Evolutionary conservation across 371 early-diverging fungal species (phyloP).

Genomic region (Gilbertella persicaria): DNA sequence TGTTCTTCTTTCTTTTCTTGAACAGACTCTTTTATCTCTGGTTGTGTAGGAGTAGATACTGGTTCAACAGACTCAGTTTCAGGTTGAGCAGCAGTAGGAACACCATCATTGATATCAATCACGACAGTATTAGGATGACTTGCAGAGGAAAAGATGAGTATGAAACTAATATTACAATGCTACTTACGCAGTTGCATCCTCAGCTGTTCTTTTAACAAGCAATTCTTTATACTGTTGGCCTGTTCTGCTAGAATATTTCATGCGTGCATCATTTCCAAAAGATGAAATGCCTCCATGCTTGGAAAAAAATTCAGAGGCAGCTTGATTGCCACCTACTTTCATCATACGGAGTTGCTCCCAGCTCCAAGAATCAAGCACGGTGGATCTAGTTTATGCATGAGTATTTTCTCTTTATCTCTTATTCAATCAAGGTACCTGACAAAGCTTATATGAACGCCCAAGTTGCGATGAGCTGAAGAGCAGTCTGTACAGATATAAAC

Average conservation of each 20-base stretch:
- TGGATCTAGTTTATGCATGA: conserved; percentile 60
- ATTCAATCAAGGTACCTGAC: conserved; percentile 66
- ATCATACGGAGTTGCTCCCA: conserved; percentile 93
- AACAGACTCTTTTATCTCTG: conserved; percentile 8
- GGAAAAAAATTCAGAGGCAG: conserved; percentile 80
- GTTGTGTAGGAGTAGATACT: conserved; percentile 3
- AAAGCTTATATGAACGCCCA: conserved; percentile 97
- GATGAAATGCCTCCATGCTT: conserved; percentile 55
- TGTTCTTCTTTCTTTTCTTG: conserved; percentile 3
- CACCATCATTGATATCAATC: conserved; percentile 29
- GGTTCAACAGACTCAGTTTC: conserved; percentile 3
- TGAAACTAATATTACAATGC: too few species aligned
- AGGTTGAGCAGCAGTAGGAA: conserved; percentile 3
- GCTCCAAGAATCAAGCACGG: conserved; percentile 84
- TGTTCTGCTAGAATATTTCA: conserved; percentile 79
- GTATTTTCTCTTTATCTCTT: neutral
- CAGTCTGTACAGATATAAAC: conserved; percentile 98
- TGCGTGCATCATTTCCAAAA: conserved; percentile 71
- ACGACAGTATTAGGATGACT: conserved; percentile 42
- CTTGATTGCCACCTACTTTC: conserved; percentile 88
- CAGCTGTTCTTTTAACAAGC: conserved; percentile 71
- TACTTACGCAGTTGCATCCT: conserved; percentile 70
- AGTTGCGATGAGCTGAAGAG: conserved; percentile 92
- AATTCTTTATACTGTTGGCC: conserved; percentile 86
- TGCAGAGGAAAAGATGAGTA: neutral